Percentiles rank a stretch among this genome's conserved stretches.
phyloP scores from a whole-genome alignment of 257 asterid species.

The Dorcoceras hygrometricum region DNA sequence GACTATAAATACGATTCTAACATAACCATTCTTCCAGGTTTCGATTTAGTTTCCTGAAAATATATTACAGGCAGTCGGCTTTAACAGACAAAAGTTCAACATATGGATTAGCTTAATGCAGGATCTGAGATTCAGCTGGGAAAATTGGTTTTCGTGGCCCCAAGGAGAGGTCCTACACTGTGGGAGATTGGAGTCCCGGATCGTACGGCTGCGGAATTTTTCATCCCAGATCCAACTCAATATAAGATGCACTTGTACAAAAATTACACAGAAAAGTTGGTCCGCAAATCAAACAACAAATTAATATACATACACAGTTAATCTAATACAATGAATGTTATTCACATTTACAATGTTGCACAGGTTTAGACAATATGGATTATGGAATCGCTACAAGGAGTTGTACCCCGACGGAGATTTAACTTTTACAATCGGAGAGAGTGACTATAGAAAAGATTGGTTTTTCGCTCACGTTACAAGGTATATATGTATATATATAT shows the following conservation, averaged over 20 bases:
- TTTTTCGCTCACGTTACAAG: slow-evolving; percentile 30
- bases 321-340: no score
- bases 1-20: slow-evolving; percentile 28
- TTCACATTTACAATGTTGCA: no score
- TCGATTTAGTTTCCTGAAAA: neutral
- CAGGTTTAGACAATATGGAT: slow-evolving; percentile 31
- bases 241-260: slow-evolving; percentile 26
- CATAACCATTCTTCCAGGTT: slow-evolving; percentile 31
- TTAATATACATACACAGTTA: no score
- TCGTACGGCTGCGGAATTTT: slow-evolving; percentile 44
- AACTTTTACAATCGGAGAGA: slow-evolving; percentile 21
- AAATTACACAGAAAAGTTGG: slow-evolving; percentile 29
- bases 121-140: slow-evolving; percentile 28
- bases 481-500: neutral
- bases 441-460: slow-evolving; percentile 27
- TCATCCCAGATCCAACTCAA: slow-evolving; percentile 38
- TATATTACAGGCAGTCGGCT: no score
- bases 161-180: slow-evolving; percentile 43
- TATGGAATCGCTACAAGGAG: slow-evolving; percentile 25
- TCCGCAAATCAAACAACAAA: no score
- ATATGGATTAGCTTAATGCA: no score
- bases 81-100: no score
- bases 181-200: slow-evolving; percentile 58
- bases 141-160: slow-evolving; percentile 32
- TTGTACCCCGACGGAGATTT: slow-evolving; percentile 20